Evolutionary conservation across 2,329 filamentous ascomycete species (phyloP), one percentile per base, ranked within the genome.

Genomic region (Aspergillus persii): DNA sequence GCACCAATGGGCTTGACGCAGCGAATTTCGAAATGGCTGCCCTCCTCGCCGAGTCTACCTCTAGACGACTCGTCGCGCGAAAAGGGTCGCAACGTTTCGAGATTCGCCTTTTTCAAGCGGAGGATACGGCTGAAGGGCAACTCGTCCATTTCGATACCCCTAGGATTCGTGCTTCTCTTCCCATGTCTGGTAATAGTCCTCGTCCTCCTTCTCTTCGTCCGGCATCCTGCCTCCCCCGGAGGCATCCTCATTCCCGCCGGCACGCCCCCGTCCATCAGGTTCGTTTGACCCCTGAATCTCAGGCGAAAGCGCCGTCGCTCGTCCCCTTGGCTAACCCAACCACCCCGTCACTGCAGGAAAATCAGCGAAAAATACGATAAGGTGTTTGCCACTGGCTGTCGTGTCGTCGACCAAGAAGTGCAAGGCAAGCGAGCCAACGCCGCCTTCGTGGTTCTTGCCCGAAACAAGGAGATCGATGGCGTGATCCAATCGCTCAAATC

Each of bases 331-430:
- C 68, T 71, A 65, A 69, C 61, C 23, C 48, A 44, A 26, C 15
- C 51, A 36, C 48, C 27, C 9, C 23, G 50, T 27, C 2, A 41
- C 36, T 55, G 70, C 72, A 96, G 93, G 68, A 94, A 92, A 86
- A 99, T 99, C 69, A 96, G 90, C 79, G 95, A 98, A 79, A 91
- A 96, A 71, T 87, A 98, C 77, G 95, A 99, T 79, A 96, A 96
- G 78, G 92, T 97, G 54, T 99, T 99, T 71, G 90, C 92, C 53
- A 90, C 88, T 41, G 95, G 95, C 65, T 99, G 95, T 75, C 84
- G 91, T 69, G 74, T 81, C 53, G 88, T 90, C 52, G 89, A 96
- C 70, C 90, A 88, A 39, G 60, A 88, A 29, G 30, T 54, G 36
- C 87, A 86, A 66, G 83, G 87, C 62, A 91, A 92, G 47, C 86